These are phyloP conservation scores for Huntiella omanensis DNA, from an alignment of 2,329 filamentous ascomycete species.

Conservation along the genomic window DNA sequence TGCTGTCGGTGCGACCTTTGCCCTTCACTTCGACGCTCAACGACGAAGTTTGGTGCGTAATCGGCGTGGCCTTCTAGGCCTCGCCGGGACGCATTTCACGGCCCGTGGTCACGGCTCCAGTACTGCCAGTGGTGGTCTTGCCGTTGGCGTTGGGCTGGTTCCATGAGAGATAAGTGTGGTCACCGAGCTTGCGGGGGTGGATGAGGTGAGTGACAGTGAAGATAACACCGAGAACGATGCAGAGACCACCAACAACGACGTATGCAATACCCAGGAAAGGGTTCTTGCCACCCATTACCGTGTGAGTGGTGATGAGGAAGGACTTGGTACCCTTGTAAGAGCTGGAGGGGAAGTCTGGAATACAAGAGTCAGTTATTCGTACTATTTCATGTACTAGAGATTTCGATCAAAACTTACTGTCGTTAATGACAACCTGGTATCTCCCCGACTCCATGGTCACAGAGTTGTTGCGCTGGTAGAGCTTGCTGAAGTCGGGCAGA, in stretches of 20 bases:
- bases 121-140: constrained; percentile 20
- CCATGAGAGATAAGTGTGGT: constrained; percentile 96
- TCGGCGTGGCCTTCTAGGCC: constrained; percentile 18
- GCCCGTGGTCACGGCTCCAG: constrained; percentile 30
- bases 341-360: constrained; percentile 57
- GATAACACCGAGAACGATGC: constrained; percentile 68
- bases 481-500: constrained; percentile 83
- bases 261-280: constrained; percentile 94
- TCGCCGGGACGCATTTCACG: constrained; percentile 33
- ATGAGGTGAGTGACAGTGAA: constrained; percentile 86
- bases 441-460: constrained; percentile 46
- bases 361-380: constrained; percentile 6
- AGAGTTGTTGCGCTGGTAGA: constrained; percentile 66
- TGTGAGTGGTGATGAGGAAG: constrained; percentile 73
- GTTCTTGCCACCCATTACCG: constrained; percentile 87
- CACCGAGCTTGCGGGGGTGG: constrained; percentile 87
- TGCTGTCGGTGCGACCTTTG: too few species aligned
- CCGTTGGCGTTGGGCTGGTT: constrained; percentile 41
- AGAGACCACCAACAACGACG: constrained; percentile 81
- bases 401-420: constrained; percentile 38
- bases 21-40: not conserved
- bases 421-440: constrained; percentile 59
- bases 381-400: not conserved
- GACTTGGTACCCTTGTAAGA: constrained; percentile 76
- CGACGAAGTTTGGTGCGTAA: not conserved